These are phyloP conservation scores for Aspergillus transmontanensis DNA, from an alignment of 2,329 filamentous ascomycete genomes.

Conservation along the genomic window DNA sequence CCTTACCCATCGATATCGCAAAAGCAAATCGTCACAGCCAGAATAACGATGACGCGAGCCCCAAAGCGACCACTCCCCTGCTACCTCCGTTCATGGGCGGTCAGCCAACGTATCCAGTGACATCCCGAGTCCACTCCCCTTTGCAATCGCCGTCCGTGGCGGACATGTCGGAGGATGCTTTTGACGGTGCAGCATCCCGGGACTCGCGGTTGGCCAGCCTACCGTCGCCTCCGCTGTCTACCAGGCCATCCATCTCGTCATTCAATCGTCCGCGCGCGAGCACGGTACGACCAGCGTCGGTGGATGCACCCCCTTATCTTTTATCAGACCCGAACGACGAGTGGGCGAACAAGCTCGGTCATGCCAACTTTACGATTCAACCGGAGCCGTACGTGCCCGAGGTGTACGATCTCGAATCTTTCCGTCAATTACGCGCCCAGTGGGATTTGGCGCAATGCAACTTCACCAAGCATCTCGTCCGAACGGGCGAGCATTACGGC, in stretches of 20 bases:
- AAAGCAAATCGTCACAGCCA: constrained; percentile 53
- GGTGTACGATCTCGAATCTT: constrained; percentile 59
- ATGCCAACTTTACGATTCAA: constrained; percentile 88
- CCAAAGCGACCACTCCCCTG: constrained; percentile 78
- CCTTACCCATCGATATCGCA: constrained; percentile 55
- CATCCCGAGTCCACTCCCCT: constrained; percentile 71
- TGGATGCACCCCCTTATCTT: constrained; percentile 60
- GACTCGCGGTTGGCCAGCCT: constrained; percentile 52
- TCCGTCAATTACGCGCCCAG: constrained; percentile 69
- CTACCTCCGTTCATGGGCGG: constrained; percentile 78
- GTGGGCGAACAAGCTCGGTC: constrained; percentile 83
- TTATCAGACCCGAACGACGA: constrained; percentile 69
- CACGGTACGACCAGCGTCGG: constrained; percentile 45
- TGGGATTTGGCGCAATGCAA: constrained; percentile 84
- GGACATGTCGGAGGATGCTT: constrained; percentile 51
- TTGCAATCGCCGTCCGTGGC: constrained; percentile 81
- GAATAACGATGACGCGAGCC: constrained; percentile 53
- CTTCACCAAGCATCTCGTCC: constrained; percentile 85
- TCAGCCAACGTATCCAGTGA: constrained; percentile 47
- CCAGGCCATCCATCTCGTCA: constrained; percentile 75
- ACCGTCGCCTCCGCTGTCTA: constrained; percentile 74
- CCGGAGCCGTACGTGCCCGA: constrained; percentile 78
- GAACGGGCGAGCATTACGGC: constrained; percentile 88
- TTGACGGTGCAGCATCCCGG: constrained; percentile 45
- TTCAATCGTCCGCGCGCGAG: constrained; percentile 59